Evolutionary conservation across 176 grass and related monocot genomes (phyloP).

Genomic region (Paspalum vaginatum): DNA sequence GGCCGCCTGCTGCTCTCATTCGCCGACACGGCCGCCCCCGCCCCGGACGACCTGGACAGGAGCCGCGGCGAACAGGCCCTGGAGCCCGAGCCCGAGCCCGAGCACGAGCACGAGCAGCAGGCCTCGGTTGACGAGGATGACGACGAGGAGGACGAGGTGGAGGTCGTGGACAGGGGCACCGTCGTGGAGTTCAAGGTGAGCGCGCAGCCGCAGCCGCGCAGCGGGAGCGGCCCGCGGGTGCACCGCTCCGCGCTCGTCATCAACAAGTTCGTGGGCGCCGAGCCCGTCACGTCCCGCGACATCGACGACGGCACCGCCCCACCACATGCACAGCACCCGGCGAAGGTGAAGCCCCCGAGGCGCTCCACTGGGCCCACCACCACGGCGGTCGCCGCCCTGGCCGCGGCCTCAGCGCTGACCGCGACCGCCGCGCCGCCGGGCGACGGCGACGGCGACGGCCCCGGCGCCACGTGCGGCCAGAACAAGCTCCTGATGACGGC

Average conservation of each 20-base stretch:
- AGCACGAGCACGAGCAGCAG: slow-evolving; percentile 15
- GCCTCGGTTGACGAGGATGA: slow-evolving; percentile 33
- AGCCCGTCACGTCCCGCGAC: slow-evolving; percentile 38
- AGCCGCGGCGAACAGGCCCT: not conserved
- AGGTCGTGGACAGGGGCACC: slow-evolving; percentile 59
- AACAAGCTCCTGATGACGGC: slow-evolving; percentile 83
- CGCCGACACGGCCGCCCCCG: slow-evolving; percentile 47
- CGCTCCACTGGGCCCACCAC: slow-evolving; percentile 30
- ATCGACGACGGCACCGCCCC: not conserved
- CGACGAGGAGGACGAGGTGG: slow-evolving; percentile 55
- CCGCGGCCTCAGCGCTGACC: slow-evolving; percentile 40
- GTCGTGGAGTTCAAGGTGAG: slow-evolving; percentile 87
- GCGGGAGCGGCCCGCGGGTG: slow-evolving; percentile 42
- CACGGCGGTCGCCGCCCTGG: slow-evolving; percentile 8
- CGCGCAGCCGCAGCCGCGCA: slow-evolving; percentile 59
- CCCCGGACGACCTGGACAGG: not conserved
- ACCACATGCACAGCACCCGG: not conserved
- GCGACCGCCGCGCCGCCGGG: slow-evolving; percentile 11
- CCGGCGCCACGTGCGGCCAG: slow-evolving; percentile 52
- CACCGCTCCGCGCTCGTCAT: slow-evolving; percentile 82
- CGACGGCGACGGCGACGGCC: slow-evolving; percentile 14
- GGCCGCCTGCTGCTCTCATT: slow-evolving; percentile 87
- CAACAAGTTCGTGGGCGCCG: slow-evolving; percentile 95
- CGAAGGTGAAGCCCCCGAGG: not conserved
- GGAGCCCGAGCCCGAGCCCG: slow-evolving; percentile 5